Base-by-base conservation (phyloP, 1,139 yeast genomes). In the Tardiomyces digboiensis region DNA sequence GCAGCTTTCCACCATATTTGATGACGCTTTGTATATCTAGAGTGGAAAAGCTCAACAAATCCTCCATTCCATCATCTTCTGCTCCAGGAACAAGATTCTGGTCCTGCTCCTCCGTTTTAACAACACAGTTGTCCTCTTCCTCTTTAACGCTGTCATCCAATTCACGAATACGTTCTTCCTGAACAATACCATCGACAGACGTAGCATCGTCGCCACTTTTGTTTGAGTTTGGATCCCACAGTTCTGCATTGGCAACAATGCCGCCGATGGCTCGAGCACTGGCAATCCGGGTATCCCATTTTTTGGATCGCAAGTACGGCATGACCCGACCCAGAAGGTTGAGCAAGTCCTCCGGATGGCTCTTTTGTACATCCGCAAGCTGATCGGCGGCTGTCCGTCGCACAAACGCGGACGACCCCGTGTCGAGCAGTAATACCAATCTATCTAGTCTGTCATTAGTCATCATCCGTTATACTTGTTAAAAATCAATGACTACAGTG, bases 361-460 rank as follows among this genome's bases (percentile, higher is more conserved):
- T 82, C 61, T 83, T 84, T 23, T 96, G 97, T 42, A 93, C 74
- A 56, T 89, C 97, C 2, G 96, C 88, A 53, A 93, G 72, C 65
- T 93, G 99, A 59, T 91, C 97, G 2, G 98, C 98, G 0, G 98
- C 99, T 12, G 97, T 87, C 58, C 86, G 87, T 53, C 98, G 76
- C 42, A 93, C 93, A 61, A 87, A 85, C 36, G 87, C 86, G 6
- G 97, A 88, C 14, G 97, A 87, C 13, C 98, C 98, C 2, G 97
- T 86, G 66, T 93, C 98, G 52, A 93, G 69, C 49, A 91, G 59
- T 39, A 66, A 52, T 50, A 65, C 69, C 43, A 65, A 59, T 42
- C 70, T 64, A 49, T 65, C 70, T 37, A 65, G 61, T 55, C 70
- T 58, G 42, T 26, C 5, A 8, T 26, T 26, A 26, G 33, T 16